Base-by-base conservation (phyloP, 352 stramenopile genomes). In the Pythium dissotocum region DNA sequence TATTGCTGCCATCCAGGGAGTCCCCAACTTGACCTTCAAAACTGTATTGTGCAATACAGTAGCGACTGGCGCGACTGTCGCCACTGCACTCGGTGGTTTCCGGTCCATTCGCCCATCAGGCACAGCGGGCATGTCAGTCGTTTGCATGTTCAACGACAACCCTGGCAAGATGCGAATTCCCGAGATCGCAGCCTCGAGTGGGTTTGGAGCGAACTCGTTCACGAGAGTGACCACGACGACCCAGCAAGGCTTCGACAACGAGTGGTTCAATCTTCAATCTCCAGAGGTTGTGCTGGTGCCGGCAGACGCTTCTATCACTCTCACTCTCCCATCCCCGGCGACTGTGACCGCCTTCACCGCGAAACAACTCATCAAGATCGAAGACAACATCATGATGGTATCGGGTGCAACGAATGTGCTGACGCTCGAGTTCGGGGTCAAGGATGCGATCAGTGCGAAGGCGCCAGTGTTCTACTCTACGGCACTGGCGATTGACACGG, bases 71-170 rank as follows among this genome's bases (percentile, higher is more conserved):
- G 21, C 21, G 21, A 24, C 21, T 24, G 21, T 24, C 21, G 21
- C 21, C 0, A 24, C 21, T 24, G 21, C 21, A 24, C 21, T 24
- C 21, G 21, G 21, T 6, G 62, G 67, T 1, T 83, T 84, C 60
- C 13, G 57, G 28, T 78, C 61, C 1, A 61, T 32, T 21, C 69
- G 65, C 1, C 7, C 61, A 4, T 21, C 67, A 8, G 59, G n/a
- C 10, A 24, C 21, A 24, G 30, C 57, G 4, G 83, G 85, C 2
- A 72, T 85, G 35, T 83, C 80, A 0, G 75, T 90, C 18, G 64
- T 85, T 0, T 93, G 85, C 40, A 80, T 90, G 58, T 87, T 77
- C 49, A 63, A 33, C 9, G 69, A 81, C 24, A 92, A 91, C 49
- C 82, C 86, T 0, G 82, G 83, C 14, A 63, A 60, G 6, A 72